These are phyloP conservation scores for Aegle marmelos DNA, from an alignment of 345 rosid genomes.

Conservation along the genomic window DNA sequence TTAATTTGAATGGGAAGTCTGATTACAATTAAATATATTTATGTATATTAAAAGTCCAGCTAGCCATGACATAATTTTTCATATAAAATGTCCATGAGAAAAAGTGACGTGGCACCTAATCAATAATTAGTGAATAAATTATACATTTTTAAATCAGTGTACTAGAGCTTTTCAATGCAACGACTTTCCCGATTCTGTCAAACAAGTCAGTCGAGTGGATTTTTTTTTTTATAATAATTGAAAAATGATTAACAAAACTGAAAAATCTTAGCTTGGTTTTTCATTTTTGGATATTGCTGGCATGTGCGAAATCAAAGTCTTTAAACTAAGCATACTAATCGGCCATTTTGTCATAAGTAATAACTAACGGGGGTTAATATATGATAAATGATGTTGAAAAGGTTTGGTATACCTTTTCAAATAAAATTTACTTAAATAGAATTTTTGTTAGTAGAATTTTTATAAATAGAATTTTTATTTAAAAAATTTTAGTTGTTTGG, in stretches of 20 bases:
- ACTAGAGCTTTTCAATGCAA: not conserved
- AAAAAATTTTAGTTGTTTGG: no score
- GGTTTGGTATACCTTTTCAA: no score
- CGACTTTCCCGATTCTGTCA: not conserved
- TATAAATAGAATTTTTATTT: no score
- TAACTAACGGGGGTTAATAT: not conserved
- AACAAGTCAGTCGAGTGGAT: not conserved
- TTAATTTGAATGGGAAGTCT: not conserved
- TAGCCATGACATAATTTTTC: not conserved
- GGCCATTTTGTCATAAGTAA: not conserved
- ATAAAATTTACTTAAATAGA: no score
- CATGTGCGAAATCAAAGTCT: no score
- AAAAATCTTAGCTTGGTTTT: not conserved
- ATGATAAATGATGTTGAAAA: no score
- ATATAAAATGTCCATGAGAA: not conserved
- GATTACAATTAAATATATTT: not conserved
- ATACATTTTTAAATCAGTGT: not conserved
- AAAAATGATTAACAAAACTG: not conserved
- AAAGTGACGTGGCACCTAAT: not conserved
- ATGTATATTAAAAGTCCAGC: not conserved
- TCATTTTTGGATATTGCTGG: no score
- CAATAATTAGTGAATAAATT: no score
- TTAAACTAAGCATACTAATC: not conserved
- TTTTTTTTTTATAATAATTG: not conserved
- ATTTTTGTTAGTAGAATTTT: no score